Evolutionary conservation across 164 flowering plant species (phyloP), one percentile per base, ranked within the genome.

Genomic region (Tetracentron sinense): DNA sequence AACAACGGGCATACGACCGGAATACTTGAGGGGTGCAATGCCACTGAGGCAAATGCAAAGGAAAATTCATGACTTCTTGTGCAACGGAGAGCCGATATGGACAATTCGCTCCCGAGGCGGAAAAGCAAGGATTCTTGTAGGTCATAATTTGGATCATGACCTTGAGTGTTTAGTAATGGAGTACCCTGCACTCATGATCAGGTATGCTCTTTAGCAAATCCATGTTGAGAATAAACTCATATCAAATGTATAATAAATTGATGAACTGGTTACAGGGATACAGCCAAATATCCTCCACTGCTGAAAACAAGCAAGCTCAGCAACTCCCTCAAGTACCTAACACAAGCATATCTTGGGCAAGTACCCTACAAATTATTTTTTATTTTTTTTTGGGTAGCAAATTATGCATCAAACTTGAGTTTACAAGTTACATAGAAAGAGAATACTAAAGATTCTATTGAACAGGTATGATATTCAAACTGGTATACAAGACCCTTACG

Each of bases 231-330:
- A 38, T 7, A 12, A 47, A 22, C 25, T 30, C 65, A 14, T 31
- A 14, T 23, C n/a, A n/a, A n/a, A n/a, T n/a, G n/a, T n/a, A n/a
- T 33, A 10, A 4, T 33, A 33, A 33, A 4, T 33, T 33, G 38
- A 33, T 33, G 38, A 33, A 33, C 12, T 60, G 54, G 12, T 5
- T 56, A 17, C 75, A 90, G 96, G 82, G 96, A 87, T 63, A 88
- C 90, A 12, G 94, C 98, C 61, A 83, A 88, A 72, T 90, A 88
- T 70, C 93, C 94, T 56, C 94, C 98, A 52, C 62, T 93, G 79
- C 81, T 90, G 97, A 90, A 90, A 72, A 85, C 98, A 66, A 88
- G 92, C 88, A 90, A 90, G 85, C 88, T 90, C 42, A 88, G 97
- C 82, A 90, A 93, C 79, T 83, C 98, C 17, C 85, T 90, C 69